A percentile compares a stretch with the other conserved stretches of the same genome.
Evolutionary conservation across 176 grass and related monocot species (phyloP).

Genomic region (Zea luxurians): DNA sequence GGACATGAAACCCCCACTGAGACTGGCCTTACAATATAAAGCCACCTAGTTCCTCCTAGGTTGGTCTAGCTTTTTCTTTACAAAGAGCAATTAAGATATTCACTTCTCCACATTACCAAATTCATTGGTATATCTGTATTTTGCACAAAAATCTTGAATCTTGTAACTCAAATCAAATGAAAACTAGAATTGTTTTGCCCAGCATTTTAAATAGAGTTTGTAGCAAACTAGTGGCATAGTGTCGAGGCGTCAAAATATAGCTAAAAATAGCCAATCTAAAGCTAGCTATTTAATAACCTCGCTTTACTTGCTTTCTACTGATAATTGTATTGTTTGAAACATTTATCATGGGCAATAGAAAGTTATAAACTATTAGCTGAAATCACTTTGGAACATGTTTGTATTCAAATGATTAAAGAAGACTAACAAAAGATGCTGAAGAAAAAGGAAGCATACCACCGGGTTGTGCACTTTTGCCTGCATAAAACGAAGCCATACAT

Average conservation of each 20-base stretch:
- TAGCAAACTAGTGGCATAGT: not conserved
- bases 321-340: slow-evolving; percentile 10
- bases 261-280: not conserved
- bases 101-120: not conserved
- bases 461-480: slow-evolving; percentile 77
- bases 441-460: slow-evolving; percentile 61
- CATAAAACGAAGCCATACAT: slow-evolving; percentile 51
- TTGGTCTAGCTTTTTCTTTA: not conserved
- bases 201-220: not conserved
- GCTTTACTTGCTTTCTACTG: not conserved
- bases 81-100: not conserved
- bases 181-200: slow-evolving; percentile 16
- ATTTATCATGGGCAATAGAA: not conserved
- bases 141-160: slow-evolving; percentile 19
- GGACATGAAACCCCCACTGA: no score
- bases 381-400: slow-evolving; percentile 13
- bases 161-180: slow-evolving; percentile 11
- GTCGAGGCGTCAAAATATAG: not conserved
- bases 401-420: slow-evolving; percentile 25
- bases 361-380: slow-evolving; percentile 20
- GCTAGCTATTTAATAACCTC: not conserved
- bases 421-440: slow-evolving; percentile 27
- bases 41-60: not conserved
- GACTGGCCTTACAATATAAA: not conserved
- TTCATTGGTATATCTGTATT: not conserved